phyloP scores from a whole-genome alignment of 768 basidiomycete genomes.

The Boletus sensibilis region DNA sequence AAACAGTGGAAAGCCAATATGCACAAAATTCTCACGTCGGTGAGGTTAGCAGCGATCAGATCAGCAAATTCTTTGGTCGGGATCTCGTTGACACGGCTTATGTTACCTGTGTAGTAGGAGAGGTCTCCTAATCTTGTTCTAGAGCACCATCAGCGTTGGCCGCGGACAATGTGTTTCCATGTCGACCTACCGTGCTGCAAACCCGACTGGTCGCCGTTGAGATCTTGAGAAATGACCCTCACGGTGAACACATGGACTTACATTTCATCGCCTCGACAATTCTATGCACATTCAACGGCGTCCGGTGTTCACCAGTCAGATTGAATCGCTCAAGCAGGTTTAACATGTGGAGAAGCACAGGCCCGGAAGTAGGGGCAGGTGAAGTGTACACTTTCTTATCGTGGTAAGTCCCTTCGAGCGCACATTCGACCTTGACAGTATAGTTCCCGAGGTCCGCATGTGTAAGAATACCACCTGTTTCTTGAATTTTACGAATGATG shows the following conservation, averaged over 20 bases:
- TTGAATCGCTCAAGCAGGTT: constrained; percentile 82
- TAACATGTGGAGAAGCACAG: constrained; percentile 87
- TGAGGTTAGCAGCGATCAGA: constrained; percentile 60
- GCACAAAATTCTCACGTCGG: constrained; percentile 57
- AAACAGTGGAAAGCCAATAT: not conserved
- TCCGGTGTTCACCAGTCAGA: constrained; percentile 41
- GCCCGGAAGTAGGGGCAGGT: constrained; percentile 83
- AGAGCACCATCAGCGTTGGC: constrained; percentile 14
- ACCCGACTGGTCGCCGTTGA: constrained; percentile 44
- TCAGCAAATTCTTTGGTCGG: constrained; percentile 56
- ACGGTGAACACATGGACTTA: constrained; percentile 30
- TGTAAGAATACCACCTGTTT: constrained; percentile 74
- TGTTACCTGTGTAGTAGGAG: constrained; percentile 32
- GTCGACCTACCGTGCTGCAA: constrained; percentile 48
- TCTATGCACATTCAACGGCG: constrained; percentile 66
- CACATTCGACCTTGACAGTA: constrained; percentile 59
- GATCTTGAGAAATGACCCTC: not conserved
- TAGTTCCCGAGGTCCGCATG: constrained; percentile 70
- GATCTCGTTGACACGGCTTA: constrained; percentile 50
- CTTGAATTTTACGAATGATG: constrained; percentile 61
- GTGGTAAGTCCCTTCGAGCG: constrained; percentile 75
- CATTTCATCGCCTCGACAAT: constrained; percentile 81
- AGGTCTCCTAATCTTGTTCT: constrained; percentile 85
- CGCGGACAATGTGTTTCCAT: not conserved
- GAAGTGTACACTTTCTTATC: constrained; percentile 81